Conservation (phyloP, 164 flowering plant genomes). For the Aristolochia californica region DNA sequence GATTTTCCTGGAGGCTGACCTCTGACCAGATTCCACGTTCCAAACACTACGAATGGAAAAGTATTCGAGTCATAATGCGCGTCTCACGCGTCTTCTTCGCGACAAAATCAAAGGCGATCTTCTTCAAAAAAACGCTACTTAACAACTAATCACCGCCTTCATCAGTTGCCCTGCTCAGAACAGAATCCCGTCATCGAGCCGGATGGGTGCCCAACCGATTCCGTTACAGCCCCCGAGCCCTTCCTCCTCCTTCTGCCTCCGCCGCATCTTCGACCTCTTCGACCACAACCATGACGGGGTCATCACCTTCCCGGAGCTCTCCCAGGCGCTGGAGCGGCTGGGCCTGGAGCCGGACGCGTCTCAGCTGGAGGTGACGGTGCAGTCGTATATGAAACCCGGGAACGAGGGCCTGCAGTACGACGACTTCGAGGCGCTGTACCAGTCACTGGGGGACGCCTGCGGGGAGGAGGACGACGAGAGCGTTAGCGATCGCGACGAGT, state of each 20-base stretch:
- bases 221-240: slow-evolving; percentile 6
- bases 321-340: slow-evolving; percentile 46
- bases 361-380: slow-evolving; percentile 40
- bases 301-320: slow-evolving; percentile 53
- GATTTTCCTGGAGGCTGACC: no score
- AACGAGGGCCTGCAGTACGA: slow-evolving; percentile 40
- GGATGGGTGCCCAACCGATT: no score
- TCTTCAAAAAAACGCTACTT: no score
- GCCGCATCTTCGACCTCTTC: slow-evolving; percentile 75
- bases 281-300: slow-evolving; percentile 59
- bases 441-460: slow-evolving; percentile 26
- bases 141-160: no score
- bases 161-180: no score
- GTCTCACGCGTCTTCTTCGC: no score
- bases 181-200: no score
- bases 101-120: no score
- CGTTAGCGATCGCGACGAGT: slow-evolving; percentile 35
- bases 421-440: slow-evolving; percentile 46
- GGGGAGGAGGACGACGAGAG: not conserved
- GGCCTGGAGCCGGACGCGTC: slow-evolving; percentile 47
- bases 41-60: no score
- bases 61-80: no score
- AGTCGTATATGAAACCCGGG: slow-evolving; percentile 34
- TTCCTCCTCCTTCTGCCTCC: slow-evolving; percentile 53
- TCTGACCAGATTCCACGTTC: no score